Percentiles rank a stretch among this genome's conserved stretches.
Conservation (phyloP, 2,329 filamentous ascomycete genomes). For the Aspergillus sp. region DNA sequence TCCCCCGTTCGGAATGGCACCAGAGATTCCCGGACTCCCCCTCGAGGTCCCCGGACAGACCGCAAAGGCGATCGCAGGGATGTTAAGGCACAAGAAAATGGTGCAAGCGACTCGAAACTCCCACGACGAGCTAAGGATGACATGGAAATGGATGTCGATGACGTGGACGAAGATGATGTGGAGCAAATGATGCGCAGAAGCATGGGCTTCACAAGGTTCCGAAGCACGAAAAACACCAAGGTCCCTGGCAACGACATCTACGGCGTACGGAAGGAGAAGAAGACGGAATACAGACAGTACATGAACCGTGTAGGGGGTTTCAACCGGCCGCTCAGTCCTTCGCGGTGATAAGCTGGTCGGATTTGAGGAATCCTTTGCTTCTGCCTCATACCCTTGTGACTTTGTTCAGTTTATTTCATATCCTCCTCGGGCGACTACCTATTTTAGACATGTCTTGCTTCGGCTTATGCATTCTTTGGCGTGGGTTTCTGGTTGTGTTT, state of each 20-base stretch:
- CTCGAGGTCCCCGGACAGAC: slow-evolving; percentile 34
- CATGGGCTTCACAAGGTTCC: slow-evolving; percentile 89
- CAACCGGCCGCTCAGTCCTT: slow-evolving; percentile 50
- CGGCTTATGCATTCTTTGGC: slow-evolving; percentile 2
- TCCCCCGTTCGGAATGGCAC: slow-evolving; percentile 38
- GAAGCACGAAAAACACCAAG: slow-evolving; percentile 83
- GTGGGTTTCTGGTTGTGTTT: background rate
- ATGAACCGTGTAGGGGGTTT: slow-evolving; percentile 63
- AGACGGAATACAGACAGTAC: slow-evolving; percentile 93
- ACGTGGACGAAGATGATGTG: slow-evolving; percentile 61
- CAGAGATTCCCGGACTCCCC: slow-evolving; percentile 36
- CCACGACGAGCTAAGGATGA: slow-evolving; percentile 29
- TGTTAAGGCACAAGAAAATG: slow-evolving; percentile 22
- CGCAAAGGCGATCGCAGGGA: slow-evolving; percentile 33
- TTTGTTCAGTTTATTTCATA: slow-evolving; percentile 9
- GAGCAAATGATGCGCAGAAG: slow-evolving; percentile 74
- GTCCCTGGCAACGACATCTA: slow-evolving; percentile 83
- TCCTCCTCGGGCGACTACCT: background rate
- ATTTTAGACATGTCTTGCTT: background rate
- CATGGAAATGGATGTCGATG: slow-evolving; percentile 46
- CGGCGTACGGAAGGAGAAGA: slow-evolving; percentile 86
- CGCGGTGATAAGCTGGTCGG: slow-evolving; percentile 26
- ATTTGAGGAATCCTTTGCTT: slow-evolving; percentile 5
- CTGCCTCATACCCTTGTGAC: slow-evolving; percentile 3
- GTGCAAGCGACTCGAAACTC: slow-evolving; percentile 20